Evolutionary conservation across 2,329 filamentous ascomycete species (phyloP).

Genomic region (Colletotrichum gloeosporioides): DNA sequence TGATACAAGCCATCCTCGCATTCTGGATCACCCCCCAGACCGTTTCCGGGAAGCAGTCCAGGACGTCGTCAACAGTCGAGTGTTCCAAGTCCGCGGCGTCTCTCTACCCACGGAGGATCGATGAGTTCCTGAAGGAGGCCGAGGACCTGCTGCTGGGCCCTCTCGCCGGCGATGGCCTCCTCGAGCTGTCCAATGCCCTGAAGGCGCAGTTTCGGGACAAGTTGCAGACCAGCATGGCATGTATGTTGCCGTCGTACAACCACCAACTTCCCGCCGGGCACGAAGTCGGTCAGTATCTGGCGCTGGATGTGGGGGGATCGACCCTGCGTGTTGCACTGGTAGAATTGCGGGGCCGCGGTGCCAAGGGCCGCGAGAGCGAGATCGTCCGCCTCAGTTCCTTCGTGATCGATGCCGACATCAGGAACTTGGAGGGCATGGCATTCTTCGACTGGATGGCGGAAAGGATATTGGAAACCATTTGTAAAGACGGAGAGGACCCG

Average conservation of each 20-base stretch:
- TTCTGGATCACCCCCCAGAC: constrained; percentile 17
- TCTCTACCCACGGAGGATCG: constrained; percentile 34
- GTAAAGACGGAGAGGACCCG: constrained; percentile 38
- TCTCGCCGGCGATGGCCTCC: constrained; percentile 49
- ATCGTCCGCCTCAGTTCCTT: constrained; percentile 62
- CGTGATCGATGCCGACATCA: constrained; percentile 61
- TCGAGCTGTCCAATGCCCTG: constrained; percentile 52
- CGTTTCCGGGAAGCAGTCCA: constrained; percentile 7
- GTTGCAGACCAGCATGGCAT: constrained; percentile 56
- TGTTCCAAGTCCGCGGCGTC: constrained; percentile 13
- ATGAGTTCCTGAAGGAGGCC: constrained; percentile 64
- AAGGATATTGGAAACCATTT: constrained; percentile 62
- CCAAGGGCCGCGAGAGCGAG: constrained; percentile 44
- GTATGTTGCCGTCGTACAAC: constrained; percentile 72
- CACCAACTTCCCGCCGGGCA: constrained; percentile 66
- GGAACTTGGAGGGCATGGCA: constrained; percentile 59
- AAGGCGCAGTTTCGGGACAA: constrained; percentile 61
- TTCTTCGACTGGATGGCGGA: constrained; percentile 75
- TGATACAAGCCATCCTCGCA: constrained; percentile 60
- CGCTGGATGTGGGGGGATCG: constrained; percentile 73
- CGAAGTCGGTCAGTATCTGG: constrained; percentile 65
- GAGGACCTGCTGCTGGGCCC: constrained; percentile 56
- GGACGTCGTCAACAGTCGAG: not conserved
- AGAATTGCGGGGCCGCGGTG: constrained; percentile 55
- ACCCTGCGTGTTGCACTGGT: constrained; percentile 70